A percentile compares a stretch with the other conserved stretches of the same genome.
Conservation (phyloP, 768 basidiomycete species). For the Phaeolepiota aurea region DNA sequence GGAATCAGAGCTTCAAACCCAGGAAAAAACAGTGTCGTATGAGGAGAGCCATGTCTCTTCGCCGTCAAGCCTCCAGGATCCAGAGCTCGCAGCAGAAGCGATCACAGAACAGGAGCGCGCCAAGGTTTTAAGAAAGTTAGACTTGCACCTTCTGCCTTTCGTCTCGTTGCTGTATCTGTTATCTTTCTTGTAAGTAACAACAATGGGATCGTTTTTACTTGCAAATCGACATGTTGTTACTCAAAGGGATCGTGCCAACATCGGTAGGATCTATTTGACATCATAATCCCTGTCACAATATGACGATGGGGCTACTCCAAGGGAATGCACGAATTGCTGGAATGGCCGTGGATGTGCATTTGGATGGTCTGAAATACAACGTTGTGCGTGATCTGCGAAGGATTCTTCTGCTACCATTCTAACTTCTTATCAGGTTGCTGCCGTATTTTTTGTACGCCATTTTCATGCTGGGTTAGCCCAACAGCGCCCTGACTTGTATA, state of each 20-base stretch:
- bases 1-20: too few species aligned
- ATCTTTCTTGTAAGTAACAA: conserved; percentile 32
- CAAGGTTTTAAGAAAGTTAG: conserved; percentile 29
- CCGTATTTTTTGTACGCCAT: conserved; percentile 24
- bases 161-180: conserved; percentile 35
- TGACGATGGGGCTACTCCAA: conserved; percentile 1
- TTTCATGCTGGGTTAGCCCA: background rate
- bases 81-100: too few species aligned
- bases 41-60: too few species aligned
- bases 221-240: too few species aligned
- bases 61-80: too few species aligned
- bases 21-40: too few species aligned
- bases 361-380: conserved; percentile 25
- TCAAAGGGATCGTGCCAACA: conserved; percentile 24
- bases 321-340: conserved; percentile 26
- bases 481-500: background rate
- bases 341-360: conserved; percentile 18
- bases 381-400: conserved; percentile 13
- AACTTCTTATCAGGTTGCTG: conserved; percentile 16
- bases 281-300: background rate
- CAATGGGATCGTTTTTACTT: too few species aligned
- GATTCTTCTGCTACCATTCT: background rate
- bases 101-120: conserved; percentile 15
- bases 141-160: conserved; percentile 34
- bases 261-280: conserved; percentile 13